Conservation (phyloP, 2,329 filamentous ascomycete genomes). For the Zymoseptoria brevis region DNA sequence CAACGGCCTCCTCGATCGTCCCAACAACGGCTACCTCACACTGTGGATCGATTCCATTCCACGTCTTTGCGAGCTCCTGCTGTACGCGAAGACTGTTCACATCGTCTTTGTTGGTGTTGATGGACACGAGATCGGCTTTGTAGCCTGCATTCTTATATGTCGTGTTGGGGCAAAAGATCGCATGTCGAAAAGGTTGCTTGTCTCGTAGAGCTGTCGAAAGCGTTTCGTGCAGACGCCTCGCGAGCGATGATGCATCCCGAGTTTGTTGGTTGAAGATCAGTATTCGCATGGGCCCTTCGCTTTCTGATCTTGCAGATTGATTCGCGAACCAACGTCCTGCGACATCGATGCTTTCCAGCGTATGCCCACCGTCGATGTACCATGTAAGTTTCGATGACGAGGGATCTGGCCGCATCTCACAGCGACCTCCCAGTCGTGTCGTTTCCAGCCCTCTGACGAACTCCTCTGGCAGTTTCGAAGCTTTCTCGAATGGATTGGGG, state of each 20-base stretch:
- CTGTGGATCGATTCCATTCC: conserved; percentile 48
- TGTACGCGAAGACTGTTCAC: conserved; percentile 58
- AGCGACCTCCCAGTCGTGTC: conserved; percentile 66
- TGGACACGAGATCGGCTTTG: conserved; percentile 54
- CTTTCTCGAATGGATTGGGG: conserved; percentile 33
- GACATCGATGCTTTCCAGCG: conserved; percentile 69
- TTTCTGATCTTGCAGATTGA: conserved; percentile 25
- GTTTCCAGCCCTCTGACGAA: conserved; percentile 59
- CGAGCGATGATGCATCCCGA: conserved; percentile 61
- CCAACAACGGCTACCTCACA: conserved; percentile 49
- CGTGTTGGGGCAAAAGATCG: conserved; percentile 74
- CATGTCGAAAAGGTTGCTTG: conserved; percentile 55
- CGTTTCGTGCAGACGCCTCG: conserved; percentile 54
- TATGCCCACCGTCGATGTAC: conserved; percentile 85
- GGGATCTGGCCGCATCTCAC: conserved; percentile 56
- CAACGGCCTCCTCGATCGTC: conserved; percentile 65
- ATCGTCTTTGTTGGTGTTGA: conserved; percentile 53
- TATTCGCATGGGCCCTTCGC: conserved; percentile 38
- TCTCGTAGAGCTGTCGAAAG: conserved; percentile 38
- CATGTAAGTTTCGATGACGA: conserved; percentile 51
- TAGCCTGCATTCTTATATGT: conserved; percentile 56
- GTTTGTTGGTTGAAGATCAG: conserved; percentile 93
- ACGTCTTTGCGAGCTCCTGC: conserved; percentile 53
- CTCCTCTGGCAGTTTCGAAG: conserved; percentile 46
- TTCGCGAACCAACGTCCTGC: conserved; percentile 69